These are phyloP conservation scores for Elaeagnus macrophylla DNA, from an alignment of 306 rosid species.

Conservation along the genomic window DNA sequence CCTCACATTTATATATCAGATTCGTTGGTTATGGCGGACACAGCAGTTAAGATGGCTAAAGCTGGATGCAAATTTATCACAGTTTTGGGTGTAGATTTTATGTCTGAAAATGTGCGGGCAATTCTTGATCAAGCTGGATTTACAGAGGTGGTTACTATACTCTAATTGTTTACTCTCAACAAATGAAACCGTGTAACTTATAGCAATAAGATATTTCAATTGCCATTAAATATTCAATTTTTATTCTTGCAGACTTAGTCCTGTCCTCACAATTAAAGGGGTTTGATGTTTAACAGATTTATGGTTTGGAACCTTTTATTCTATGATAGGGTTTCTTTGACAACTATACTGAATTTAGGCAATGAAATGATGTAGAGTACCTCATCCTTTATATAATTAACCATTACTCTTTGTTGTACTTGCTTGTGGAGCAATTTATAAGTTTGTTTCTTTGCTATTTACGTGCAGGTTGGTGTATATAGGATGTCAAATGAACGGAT, in stretches of 20 bases:
- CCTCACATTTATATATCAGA: constrained; percentile 93
- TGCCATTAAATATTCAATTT: too few relatives aligned
- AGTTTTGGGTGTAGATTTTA: constrained; percentile 92
- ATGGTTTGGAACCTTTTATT: background rate
- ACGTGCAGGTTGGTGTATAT: too few relatives aligned
- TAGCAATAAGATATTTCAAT: constrained; percentile 8
- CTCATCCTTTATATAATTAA: constrained; percentile 1
- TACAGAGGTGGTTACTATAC: constrained; percentile 38
- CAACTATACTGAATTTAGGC: constrained; percentile 3
- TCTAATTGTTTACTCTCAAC: constrained; percentile 5
- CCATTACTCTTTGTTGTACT: constrained; percentile 9
- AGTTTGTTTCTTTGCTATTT: too few relatives aligned
- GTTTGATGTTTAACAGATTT: background rate
- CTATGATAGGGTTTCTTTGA: background rate
- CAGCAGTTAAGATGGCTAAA: constrained; percentile 82
- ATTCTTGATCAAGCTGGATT: constrained; percentile 97
- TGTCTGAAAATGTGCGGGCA: constrained; percentile 96
- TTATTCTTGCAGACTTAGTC: background rate
- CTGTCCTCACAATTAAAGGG: background rate
- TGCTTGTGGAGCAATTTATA: constrained; percentile 8
- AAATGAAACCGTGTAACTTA: background rate
- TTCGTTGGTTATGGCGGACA: constrained; percentile 95
- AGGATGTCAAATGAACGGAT: too few relatives aligned
- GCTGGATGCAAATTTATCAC: constrained; percentile 76
- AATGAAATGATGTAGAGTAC: constrained; percentile 13